Evolutionary conservation across 805 yeast genomes (phyloP).

Genomic region (Hanseniaspora lachancei): DNA sequence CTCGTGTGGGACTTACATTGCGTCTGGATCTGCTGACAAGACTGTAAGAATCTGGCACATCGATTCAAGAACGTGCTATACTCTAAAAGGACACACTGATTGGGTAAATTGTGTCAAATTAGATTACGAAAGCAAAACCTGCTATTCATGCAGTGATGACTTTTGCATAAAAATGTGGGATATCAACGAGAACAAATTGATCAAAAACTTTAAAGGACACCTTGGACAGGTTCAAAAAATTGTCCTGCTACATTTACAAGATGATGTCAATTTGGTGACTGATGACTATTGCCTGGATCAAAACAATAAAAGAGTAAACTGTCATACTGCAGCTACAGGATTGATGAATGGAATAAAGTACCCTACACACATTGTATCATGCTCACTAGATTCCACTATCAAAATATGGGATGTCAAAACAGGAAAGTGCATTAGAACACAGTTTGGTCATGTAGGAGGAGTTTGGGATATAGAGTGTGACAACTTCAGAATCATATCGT

Average conservation of each 20-base stretch:
- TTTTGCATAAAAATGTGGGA: conserved; percentile 93
- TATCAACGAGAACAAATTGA: conserved; percentile 61
- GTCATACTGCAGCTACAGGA: conserved; percentile 16
- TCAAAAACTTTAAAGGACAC: conserved; percentile 73
- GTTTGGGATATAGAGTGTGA: conserved; percentile 96
- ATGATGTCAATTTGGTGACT: conserved; percentile 38
- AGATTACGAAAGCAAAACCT: conserved; percentile 62
- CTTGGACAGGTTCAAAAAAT: conserved; percentile 90
- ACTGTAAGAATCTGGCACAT: conserved; percentile 96
- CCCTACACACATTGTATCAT: conserved; percentile 76
- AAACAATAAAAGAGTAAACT: conserved; percentile 14
- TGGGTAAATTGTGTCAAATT: conserved; percentile 85
- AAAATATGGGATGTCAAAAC: conserved; percentile 81
- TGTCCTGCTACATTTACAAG: conserved; percentile 67
- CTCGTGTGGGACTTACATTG: conserved; percentile 66
- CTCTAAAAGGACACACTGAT: conserved; percentile 84
- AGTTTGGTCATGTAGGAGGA: conserved; percentile 96
- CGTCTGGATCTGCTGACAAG: conserved; percentile 83
- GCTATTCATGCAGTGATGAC: conserved; percentile 84
- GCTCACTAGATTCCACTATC: conserved; percentile 84
- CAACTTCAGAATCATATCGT: conserved; percentile 84
- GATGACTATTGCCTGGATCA: conserved; percentile 23
- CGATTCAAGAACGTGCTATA: conserved; percentile 80
- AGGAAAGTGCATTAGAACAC: conserved; percentile 82
- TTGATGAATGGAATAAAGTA: conserved; percentile 28